Base-by-base conservation (phyloP, 257 asterid species). In the Solanum sparsipilum region DNA sequence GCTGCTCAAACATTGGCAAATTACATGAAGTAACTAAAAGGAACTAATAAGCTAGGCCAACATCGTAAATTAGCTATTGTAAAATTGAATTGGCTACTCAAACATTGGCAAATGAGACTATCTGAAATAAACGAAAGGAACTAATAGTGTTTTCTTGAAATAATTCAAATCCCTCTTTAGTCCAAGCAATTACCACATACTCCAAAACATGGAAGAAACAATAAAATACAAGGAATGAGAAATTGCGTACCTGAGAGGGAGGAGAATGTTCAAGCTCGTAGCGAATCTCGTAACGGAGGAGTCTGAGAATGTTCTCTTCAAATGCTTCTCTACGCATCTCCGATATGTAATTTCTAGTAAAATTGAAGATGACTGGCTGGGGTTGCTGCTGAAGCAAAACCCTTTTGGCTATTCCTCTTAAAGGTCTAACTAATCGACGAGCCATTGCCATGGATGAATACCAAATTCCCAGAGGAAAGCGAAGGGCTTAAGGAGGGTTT, bases 281-380 rank as follows among this genome's bases (percentile, higher is more conserved):
- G 79, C 93, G 95, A 82, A 96, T 92, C 89, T 97, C 98, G 72
- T 88, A 91, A 12, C 99, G 94, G 86, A 97, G 91, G 68, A 94
- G 94, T 74, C 99, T 97, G 88, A 94, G 93, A 82, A 96, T 90
- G 92, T 93, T 94, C 39, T 93, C 94, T 86, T 97, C 98, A 87
- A 96, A 94, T 65, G 97, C 98, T 81, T 93, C 92, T 73, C 92
- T 95, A 18, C 95, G 94, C 99, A 97, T 93, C 84, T 94, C 98
- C 56, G 95, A 68, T 48, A 90, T 86, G 90, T 91, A 93, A 88
- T 87, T 94, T 91, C 96, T 89, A 81, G 89, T 87, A 8, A 91
- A 86, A 63, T 84, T 56, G 25, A 67, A 88, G 18, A 44, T 81
- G 9, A 63, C 32, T 29, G 83, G 56, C 25, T 44, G 46, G 2